Evolutionary conservation across 2,329 filamentous ascomycete genomes (phyloP).

Genomic region (Alternaria rosae): DNA sequence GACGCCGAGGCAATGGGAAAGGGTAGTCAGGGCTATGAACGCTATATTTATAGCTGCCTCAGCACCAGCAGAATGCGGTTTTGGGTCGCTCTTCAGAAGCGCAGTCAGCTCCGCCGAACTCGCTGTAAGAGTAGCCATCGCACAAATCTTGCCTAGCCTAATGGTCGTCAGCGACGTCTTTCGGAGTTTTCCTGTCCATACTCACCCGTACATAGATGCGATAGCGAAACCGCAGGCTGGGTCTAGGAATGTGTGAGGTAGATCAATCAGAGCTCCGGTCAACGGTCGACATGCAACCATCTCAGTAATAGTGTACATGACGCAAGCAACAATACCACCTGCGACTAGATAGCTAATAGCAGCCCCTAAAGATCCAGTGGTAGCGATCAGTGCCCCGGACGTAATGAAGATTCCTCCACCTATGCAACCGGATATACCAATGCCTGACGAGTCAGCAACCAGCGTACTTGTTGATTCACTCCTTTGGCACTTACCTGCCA

Average conservation of each 20-base stretch:
- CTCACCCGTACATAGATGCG: constrained; percentile 25
- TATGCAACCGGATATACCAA: constrained; percentile 33
- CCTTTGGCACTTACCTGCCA: constrained; percentile 20
- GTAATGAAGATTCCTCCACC: constrained; percentile 31
- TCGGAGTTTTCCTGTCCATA: not conserved
- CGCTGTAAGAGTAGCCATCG: constrained; percentile 36
- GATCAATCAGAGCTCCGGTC: constrained; percentile 31
- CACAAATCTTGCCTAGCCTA: constrained; percentile 31
- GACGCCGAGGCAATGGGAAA: constrained; percentile 35
- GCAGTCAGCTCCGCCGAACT: constrained; percentile 30
- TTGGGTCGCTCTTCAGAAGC: constrained; percentile 19
- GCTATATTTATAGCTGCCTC: constrained; percentile 31
- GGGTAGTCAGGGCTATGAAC: constrained; percentile 30
- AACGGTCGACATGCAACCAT: constrained; percentile 33
- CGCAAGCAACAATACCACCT: constrained; percentile 27
- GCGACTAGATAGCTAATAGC: constrained; percentile 31
- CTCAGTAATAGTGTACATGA: constrained; percentile 32
- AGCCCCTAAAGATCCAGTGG: constrained; percentile 29
- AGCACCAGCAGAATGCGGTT: constrained; percentile 14
- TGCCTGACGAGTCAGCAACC: constrained; percentile 14
- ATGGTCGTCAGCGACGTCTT: not conserved
- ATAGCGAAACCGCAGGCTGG: constrained; percentile 33
- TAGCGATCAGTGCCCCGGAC: constrained; percentile 25
- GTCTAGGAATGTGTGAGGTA: constrained; percentile 33
- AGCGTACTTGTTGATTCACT: not conserved